Evolutionary conservation across 2,329 filamentous ascomycete species (phyloP).

Genomic region (Diaporthe sp.): DNA sequence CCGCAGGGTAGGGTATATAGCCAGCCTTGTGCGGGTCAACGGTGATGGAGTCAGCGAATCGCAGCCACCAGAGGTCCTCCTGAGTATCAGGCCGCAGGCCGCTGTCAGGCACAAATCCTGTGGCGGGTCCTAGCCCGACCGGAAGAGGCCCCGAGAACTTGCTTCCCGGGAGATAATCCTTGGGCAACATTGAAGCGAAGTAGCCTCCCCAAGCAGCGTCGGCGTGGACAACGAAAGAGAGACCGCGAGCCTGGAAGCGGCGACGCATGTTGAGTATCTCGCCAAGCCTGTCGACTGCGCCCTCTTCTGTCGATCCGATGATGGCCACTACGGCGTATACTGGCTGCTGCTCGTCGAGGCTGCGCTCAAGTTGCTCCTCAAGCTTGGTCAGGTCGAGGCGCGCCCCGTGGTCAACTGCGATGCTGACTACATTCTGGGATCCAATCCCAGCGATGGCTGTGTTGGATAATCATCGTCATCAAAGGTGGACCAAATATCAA

Average conservation of each 20-base stretch:
- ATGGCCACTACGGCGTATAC: constrained; percentile 60
- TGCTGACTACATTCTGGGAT: constrained; percentile 54
- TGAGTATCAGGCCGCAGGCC: constrained; percentile 51
- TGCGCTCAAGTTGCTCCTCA: constrained; percentile 47
- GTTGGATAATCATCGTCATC: background rate
- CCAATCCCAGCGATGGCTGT: constrained; percentile 59
- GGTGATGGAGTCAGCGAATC: constrained; percentile 58
- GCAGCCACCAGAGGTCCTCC: constrained; percentile 54
- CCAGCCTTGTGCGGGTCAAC: constrained; percentile 62
- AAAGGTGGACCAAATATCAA: too few species aligned
- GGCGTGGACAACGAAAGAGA: constrained; percentile 60
- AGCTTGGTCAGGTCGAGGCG: constrained; percentile 53
- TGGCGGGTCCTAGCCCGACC: background rate
- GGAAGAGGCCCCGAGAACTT: constrained; percentile 41
- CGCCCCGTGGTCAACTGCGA: constrained; percentile 55
- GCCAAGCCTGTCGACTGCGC: constrained; percentile 56
- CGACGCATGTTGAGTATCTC: constrained; percentile 54
- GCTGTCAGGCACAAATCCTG: constrained; percentile 51
- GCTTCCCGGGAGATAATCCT: constrained; percentile 46
- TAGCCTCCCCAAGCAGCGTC: constrained; percentile 66
- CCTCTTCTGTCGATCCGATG: constrained; percentile 62
- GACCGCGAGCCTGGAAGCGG: constrained; percentile 54
- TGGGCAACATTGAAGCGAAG: constrained; percentile 58
- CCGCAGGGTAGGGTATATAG: constrained; percentile 61
- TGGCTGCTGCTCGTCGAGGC: constrained; percentile 47